phyloP scores from a whole-genome alignment of 768 basidiomycete species.

The Suillus brevipes region DNA sequence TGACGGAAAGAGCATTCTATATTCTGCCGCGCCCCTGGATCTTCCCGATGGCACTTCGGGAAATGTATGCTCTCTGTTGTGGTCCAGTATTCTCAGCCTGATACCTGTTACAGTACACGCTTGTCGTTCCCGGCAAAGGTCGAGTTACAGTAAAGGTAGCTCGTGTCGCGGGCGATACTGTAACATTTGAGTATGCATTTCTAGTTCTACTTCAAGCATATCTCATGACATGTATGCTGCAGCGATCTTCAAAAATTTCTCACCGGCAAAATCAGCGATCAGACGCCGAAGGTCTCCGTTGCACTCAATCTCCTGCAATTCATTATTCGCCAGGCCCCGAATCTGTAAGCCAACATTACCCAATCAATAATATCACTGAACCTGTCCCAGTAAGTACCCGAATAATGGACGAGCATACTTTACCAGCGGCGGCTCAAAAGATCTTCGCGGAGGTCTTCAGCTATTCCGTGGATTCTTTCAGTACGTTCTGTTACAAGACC shows the following conservation, averaged over 20 bases:
- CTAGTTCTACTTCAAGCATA: neutral
- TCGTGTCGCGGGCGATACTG: conserved; percentile 39
- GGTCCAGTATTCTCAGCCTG: neutral
- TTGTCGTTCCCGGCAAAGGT: conserved; percentile 39
- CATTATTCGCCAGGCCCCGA: conserved; percentile 47
- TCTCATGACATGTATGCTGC: neutral
- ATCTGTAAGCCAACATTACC: conserved; percentile 36
- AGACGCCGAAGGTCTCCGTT: conserved; percentile 31
- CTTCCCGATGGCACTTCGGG: conserved; percentile 35
- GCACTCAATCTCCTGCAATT: conserved; percentile 52
- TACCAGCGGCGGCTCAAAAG: conserved; percentile 29
- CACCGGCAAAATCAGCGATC: conserved; percentile 23
- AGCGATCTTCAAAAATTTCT: conserved; percentile 31
- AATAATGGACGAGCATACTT: conserved; percentile 52
- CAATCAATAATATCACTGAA: neutral
- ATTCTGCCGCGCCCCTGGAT: conserved; percentile 28
- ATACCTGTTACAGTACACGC: conserved; percentile 1
- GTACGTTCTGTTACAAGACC: conserved; percentile 30
- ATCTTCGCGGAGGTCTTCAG: conserved; percentile 39
- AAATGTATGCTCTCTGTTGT: conserved; percentile 24
- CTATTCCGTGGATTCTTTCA: conserved; percentile 52
- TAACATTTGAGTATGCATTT: conserved; percentile 22
- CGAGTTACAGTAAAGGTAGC: conserved; percentile 34
- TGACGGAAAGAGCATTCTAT: conserved; percentile 47
- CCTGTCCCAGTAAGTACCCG: conserved; percentile 36